Evolutionary conservation across 768 basidiomycete genomes (phyloP), one percentile per base, ranked within the genome.

Genomic region (Hirschioporus abietinus): DNA sequence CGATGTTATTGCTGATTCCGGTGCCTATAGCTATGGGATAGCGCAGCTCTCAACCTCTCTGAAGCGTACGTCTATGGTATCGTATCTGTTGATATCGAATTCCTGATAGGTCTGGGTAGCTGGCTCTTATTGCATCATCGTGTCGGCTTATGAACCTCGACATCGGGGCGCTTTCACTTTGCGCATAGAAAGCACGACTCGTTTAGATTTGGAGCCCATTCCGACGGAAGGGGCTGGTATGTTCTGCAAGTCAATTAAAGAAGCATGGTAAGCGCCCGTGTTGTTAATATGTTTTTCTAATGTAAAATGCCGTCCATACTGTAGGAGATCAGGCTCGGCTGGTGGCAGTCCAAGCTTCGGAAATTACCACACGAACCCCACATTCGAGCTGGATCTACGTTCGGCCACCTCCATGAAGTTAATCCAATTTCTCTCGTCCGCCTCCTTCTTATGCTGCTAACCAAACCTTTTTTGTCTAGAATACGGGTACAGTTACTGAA

Each of bases 161-260:
- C 85, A 91, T 66, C 80, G 81, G 4, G 93, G 92, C 1, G 69
- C 82, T 9, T 96, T 88, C 76, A 82, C 80, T 0, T 75, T 97
- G 26, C 81, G 80, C 25, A 76, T 93, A 1, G 86, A 91, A 63
- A 85, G 89, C 66, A 84, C 87, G 0, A 73, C 75, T 66, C 81
- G 84, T 0, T 82, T 95, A 64, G 85, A 88, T 20, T 68, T 97
- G 25, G 78, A 78, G 63, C 70, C 85, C 0, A 89, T 97, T 25
- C 86, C 89, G 0, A 86, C 89, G 66, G 96, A 99, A 78, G 95
- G 94, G 0, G 93, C 95, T 0, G 96, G 95, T 0, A 93, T 97
- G 94, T 96, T 90, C 73, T 78, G 77, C 24, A 89, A 91, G 70
- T 73, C 81, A 0, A 70, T 90, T 1, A 83, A 79, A n/a, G 94